Conservation (phyloP, 768 basidiomycete species). For the Roridomyces roridus region DNA sequence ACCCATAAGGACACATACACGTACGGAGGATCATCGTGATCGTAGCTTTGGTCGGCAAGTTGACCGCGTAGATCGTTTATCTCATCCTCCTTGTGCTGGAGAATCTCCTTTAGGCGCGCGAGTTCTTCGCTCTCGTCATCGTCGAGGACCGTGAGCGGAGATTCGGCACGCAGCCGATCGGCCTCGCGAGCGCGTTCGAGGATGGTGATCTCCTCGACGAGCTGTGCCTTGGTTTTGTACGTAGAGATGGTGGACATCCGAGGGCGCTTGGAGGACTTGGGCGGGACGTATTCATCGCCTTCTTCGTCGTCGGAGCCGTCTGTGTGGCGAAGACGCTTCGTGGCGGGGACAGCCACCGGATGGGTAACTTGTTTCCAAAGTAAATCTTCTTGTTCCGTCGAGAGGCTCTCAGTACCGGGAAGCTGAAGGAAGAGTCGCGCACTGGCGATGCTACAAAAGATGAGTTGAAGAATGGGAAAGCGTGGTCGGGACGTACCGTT, state of each 20-base stretch:
- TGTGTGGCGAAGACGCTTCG: slow-evolving; percentile 14
- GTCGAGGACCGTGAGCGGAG: slow-evolving; percentile 40
- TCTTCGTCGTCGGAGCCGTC: background rate
- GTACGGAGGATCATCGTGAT: slow-evolving; percentile 4
- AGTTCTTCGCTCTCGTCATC: slow-evolving; percentile 36
- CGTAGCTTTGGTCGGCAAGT: slow-evolving; percentile 17
- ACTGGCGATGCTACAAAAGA: slow-evolving; percentile 33
- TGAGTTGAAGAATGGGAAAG: background rate
- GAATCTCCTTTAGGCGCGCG: slow-evolving; percentile 31
- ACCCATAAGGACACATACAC: background rate
- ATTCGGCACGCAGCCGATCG: slow-evolving; percentile 30
- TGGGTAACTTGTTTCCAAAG: slow-evolving; percentile 47
- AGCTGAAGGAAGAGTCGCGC: slow-evolving; percentile 40
- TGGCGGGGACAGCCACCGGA: background rate
- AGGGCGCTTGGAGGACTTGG: slow-evolving; percentile 28
- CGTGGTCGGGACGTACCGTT: slow-evolving; percentile 41
- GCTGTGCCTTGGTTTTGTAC: slow-evolving; percentile 49
- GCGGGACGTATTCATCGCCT: slow-evolving; percentile 7
- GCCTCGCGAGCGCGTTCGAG: slow-evolving; percentile 31
- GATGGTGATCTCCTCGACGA: slow-evolving; percentile 34
- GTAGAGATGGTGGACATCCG: slow-evolving; percentile 30
- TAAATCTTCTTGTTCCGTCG: slow-evolving; percentile 38
- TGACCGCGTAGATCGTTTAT: slow-evolving; percentile 33
- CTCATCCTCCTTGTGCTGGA: slow-evolving; percentile 33
- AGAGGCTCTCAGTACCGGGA: slow-evolving; percentile 28